A percentile compares a stretch with the other conserved stretches of the same genome.
Evolutionary conservation across 371 early-diverging fungal genomes (phyloP).

Genomic region (Syncephalis fuscata): DNA sequence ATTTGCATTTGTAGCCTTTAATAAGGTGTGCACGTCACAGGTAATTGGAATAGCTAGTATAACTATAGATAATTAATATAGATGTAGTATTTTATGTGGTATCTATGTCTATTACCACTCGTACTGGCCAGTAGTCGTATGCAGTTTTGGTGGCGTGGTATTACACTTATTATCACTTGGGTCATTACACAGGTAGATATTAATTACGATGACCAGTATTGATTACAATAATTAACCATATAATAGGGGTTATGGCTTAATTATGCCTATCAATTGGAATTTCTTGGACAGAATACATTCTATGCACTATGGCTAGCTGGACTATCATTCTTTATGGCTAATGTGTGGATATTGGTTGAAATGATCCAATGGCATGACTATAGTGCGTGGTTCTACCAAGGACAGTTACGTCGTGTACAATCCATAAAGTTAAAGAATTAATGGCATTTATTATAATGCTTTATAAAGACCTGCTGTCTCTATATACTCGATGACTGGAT

Average conservation of each 20-base stretch:
- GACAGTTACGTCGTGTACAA: background rate
- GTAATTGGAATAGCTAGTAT: slow-evolving; percentile 31
- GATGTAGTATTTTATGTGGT: slow-evolving; percentile 99
- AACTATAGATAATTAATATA: too few relatives aligned
- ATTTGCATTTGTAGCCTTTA: slow-evolving; percentile 85
- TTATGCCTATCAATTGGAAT: slow-evolving; percentile 73
- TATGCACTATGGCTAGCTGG: slow-evolving; percentile 54
- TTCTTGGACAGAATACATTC: slow-evolving; percentile 70
- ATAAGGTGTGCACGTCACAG: slow-evolving; percentile 97
- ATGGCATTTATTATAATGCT: background rate
- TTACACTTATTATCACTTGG: slow-evolving; percentile 50
- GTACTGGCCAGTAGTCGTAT: slow-evolving; percentile 51
- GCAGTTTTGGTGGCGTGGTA: slow-evolving; percentile 30
- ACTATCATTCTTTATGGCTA: slow-evolving; percentile 38
- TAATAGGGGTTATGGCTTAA: slow-evolving; percentile 67
- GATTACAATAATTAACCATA: background rate
- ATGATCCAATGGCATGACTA: slow-evolving; percentile 33
- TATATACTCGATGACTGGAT: slow-evolving; percentile 88
- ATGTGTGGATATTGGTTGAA: slow-evolving; percentile 50
- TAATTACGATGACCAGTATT: too few relatives aligned
- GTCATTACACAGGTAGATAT: slow-evolving; percentile 47
- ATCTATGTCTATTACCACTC: slow-evolving; percentile 81
- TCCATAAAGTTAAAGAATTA: too few relatives aligned
- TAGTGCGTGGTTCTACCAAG: slow-evolving; percentile 25
- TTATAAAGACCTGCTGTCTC: slow-evolving; percentile 48